A percentile compares a stretch with the other conserved stretches of the same genome.
Conservation (phyloP, 2,329 filamentous ascomycete species). For the Fusarium bulbicola region DNA sequence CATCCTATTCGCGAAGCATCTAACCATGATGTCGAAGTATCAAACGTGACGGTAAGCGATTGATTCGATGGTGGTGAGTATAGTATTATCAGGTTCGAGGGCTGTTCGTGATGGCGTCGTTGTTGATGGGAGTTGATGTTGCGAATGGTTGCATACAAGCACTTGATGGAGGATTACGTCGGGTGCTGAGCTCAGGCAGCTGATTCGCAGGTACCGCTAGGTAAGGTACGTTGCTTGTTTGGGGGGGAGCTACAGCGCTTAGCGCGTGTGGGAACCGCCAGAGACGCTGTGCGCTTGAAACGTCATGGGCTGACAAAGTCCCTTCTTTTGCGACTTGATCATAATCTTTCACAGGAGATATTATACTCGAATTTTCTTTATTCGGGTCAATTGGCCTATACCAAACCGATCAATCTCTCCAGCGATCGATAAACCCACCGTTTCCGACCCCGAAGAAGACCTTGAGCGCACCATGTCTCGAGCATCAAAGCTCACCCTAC, state of each 20-base stretch:
- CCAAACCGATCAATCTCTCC: no score
- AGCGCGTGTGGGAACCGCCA: slow-evolving; percentile 27
- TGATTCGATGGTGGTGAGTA: not conserved
- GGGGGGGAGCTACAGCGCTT: slow-evolving; percentile 17
- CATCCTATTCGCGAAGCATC: slow-evolving; percentile 10
- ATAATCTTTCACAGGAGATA: not conserved
- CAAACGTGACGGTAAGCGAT: not conserved
- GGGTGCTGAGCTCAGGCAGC: slow-evolving; percentile 29
- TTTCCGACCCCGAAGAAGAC: not conserved
- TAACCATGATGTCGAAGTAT: slow-evolving; percentile 35
- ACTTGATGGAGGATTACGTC: slow-evolving; percentile 32
- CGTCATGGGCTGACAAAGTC: slow-evolving; percentile 27
- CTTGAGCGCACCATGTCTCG: slow-evolving; percentile 74
- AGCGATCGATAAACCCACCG: not conserved
- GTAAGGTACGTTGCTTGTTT: slow-evolving; percentile 13
- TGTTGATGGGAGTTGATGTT: slow-evolving; percentile 27
- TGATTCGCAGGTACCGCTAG: slow-evolving; percentile 24
- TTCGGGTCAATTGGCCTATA: not conserved
- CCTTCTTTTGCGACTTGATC: slow-evolving; percentile 15
- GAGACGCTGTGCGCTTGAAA: slow-evolving; percentile 25
- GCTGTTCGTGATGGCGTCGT: slow-evolving; percentile 17
- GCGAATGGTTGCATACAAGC: slow-evolving; percentile 30
- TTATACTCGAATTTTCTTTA: not conserved
- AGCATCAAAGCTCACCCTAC: slow-evolving; percentile 86
- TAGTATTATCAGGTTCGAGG: not conserved